Conservation (phyloP, 225 moss, liverwort and hornwort genomes). For the Pleurozium schreberi region DNA sequence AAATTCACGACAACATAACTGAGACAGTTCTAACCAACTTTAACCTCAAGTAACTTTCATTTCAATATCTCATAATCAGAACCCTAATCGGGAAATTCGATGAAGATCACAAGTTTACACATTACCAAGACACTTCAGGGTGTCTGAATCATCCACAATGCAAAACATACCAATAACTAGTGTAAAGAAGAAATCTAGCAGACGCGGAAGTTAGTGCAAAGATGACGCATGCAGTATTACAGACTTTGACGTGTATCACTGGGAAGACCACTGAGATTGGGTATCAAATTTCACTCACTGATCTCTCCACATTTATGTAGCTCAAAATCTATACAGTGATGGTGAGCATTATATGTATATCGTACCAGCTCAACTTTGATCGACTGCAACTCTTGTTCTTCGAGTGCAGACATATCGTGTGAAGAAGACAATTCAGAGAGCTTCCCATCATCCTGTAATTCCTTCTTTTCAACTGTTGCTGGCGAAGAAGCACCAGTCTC, state of each 20-base stretch:
- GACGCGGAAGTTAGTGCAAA: neutral
- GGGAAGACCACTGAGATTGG: neutral
- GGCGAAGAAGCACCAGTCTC: conserved; percentile 22
- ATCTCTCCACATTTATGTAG: neutral
- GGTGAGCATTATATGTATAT: neutral
- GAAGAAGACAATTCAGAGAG: conserved; percentile 4
- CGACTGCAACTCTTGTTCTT: conserved; percentile 29
- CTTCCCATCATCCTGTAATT: conserved; percentile 17
- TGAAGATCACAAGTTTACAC: neutral
- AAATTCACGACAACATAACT: neutral
- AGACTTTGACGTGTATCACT: neutral
- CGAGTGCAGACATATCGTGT: conserved; percentile 5
- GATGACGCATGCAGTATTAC: neutral
- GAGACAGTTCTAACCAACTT: neutral
- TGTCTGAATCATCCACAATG: neutral
- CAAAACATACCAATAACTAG: neutral
- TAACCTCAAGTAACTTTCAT: neutral
- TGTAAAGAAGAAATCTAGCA: neutral
- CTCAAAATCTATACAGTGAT: neutral
- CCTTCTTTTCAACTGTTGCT: conserved; percentile 10
- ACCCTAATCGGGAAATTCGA: neutral
- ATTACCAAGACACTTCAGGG: neutral
- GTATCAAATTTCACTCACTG: neutral
- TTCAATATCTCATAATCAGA: neutral
- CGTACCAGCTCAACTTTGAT: conserved; percentile 51